Evolutionary conservation across 768 basidiomycete species (phyloP).

Genomic region (Clavaria fumosa): DNA sequence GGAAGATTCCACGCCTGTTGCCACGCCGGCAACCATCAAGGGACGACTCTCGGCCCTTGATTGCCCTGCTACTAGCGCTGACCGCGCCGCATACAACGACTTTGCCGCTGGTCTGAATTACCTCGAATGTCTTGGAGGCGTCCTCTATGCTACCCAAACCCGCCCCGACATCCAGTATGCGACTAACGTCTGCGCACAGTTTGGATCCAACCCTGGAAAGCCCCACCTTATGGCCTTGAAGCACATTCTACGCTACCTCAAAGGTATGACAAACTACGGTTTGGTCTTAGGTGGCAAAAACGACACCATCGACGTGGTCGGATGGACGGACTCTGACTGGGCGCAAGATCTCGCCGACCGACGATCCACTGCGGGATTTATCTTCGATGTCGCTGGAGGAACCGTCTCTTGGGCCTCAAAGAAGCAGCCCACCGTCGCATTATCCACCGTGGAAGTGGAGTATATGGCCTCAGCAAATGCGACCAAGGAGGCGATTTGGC

Average conservation of each 20-base stretch:
- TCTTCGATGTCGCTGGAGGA: conserved; percentile 17
- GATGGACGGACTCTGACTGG: conserved; percentile 15
- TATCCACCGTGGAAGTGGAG: neutral
- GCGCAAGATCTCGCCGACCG: conserved; percentile 19
- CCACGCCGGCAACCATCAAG: neutral
- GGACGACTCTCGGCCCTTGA: neutral
- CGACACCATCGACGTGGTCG: neutral
- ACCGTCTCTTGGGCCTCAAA: conserved; percentile 20
- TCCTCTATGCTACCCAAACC: conserved; percentile 20
- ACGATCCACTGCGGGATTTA: conserved; percentile 21
- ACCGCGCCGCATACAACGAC: conserved; percentile 6
- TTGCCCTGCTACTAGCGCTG: neutral
- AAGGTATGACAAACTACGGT: conserved; percentile 5
- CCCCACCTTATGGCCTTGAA: conserved; percentile 20
- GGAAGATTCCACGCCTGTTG: conserved; percentile 1
- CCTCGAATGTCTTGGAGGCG: conserved; percentile 16
- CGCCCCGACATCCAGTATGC: conserved; percentile 22
- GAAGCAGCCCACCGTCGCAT: conserved; percentile 5
- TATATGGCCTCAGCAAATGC: neutral
- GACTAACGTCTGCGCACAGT: conserved; percentile 18
- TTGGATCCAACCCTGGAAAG: conserved; percentile 14
- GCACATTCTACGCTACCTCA: conserved; percentile 18
- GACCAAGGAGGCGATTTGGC: neutral
- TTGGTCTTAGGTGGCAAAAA: conserved; percentile 9
- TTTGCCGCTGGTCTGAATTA: conserved; percentile 10